Evolutionary conservation across 31 red algal genomes (phyloP).

Genomic region (Odonthalia washingtoniensis): DNA sequence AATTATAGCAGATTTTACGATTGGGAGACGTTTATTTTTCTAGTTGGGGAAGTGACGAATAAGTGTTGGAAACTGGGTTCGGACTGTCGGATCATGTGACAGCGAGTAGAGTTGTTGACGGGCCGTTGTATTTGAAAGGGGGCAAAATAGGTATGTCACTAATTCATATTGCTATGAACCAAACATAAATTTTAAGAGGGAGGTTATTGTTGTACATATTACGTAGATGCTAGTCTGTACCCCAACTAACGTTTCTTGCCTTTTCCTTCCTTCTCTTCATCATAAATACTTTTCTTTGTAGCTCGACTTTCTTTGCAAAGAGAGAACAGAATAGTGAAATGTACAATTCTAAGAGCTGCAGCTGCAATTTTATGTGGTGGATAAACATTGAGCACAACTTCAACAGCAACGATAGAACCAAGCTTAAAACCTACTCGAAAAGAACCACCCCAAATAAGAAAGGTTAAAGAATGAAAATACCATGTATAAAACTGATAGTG

Average conservation of each 20-base stretch:
- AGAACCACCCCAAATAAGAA: constrained; percentile 49
- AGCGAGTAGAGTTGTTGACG: too few species aligned
- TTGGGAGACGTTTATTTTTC: too few species aligned
- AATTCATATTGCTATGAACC: too few species aligned
- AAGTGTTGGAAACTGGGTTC: too few species aligned
- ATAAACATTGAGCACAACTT: constrained; percentile 87
- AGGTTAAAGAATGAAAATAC: constrained; percentile 83
- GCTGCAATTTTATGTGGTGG: constrained; percentile 67
- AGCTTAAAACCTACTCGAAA: constrained; percentile 21
- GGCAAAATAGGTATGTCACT: too few species aligned
- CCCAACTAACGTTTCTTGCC: neutral
- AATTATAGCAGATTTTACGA: too few species aligned
- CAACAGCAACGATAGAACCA: constrained; percentile 57
- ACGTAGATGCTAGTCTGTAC: too few species aligned
- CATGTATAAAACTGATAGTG: constrained; percentile 98
- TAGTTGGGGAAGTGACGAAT: too few species aligned
- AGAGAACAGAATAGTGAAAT: constrained; percentile 48
- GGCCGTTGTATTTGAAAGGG: too few species aligned
- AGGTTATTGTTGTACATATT: too few species aligned
- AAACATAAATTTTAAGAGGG: too few species aligned
- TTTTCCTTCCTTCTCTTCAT: neutral
- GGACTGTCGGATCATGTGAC: too few species aligned
- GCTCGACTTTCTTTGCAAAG: constrained; percentile 44
- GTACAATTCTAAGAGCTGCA: constrained; percentile 58
- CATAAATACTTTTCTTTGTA: constrained; percentile 34